These are phyloP conservation scores for Aspergillus aculeatinus DNA, from an alignment of 2,329 filamentous ascomycete species.

Conservation along the genomic window DNA sequence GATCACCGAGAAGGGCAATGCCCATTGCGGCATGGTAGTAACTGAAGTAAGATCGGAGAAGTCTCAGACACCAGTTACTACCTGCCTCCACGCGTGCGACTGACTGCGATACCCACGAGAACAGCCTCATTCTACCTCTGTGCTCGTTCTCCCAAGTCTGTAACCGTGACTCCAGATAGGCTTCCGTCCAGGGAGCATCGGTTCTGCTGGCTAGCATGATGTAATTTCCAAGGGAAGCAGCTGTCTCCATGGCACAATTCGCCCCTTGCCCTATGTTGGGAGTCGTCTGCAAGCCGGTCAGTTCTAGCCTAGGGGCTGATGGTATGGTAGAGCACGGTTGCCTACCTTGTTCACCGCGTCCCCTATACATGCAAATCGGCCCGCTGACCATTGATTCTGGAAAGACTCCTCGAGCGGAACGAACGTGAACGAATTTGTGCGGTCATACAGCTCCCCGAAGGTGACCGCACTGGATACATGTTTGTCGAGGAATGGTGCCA, in stretches of 20 bases:
- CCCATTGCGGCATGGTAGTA: background rate
- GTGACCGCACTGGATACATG: background rate
- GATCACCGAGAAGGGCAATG: background rate
- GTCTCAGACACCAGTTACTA: background rate
- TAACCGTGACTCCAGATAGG: background rate
- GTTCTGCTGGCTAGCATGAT: background rate
- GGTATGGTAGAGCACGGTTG: background rate
- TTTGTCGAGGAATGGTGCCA: background rate
- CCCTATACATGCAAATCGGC: constrained; percentile 2
- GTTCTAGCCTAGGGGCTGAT: background rate
- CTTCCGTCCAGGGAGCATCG: background rate
- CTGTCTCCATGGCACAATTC: constrained; percentile 41
- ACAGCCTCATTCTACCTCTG: background rate
- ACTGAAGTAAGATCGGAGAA: background rate
- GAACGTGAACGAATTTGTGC: background rate
- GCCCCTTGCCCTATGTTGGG: constrained; percentile 39
- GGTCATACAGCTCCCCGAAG: background rate
- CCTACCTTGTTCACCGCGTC: constrained; percentile 4
- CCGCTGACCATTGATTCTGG: background rate
- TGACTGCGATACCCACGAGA: background rate
- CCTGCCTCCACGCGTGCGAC: background rate
- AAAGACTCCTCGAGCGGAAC: constrained; percentile 1
- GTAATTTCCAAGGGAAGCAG: constrained; percentile 34
- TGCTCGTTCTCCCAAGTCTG: constrained; percentile 1
- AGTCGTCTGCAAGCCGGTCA: constrained; percentile 23